These are phyloP conservation scores for Suhomyces anneliseae DNA, from an alignment of 1,139 yeast species.

Conservation along the genomic window DNA sequence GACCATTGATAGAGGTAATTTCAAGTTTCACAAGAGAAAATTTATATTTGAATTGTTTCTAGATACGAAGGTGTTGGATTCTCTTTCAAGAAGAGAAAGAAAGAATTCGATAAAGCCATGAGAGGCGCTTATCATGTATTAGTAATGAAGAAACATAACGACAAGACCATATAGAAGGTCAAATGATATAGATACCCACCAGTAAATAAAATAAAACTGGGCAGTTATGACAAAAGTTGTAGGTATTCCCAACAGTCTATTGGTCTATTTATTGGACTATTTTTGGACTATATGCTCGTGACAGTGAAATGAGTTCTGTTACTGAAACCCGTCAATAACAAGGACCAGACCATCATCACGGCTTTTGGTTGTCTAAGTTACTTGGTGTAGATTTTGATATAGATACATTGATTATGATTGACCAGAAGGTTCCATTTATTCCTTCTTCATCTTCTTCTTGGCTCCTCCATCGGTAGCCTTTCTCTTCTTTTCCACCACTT, in stretches of 20 bases:
- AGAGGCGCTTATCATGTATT: not conserved
- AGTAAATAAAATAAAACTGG: too few relatives aligned
- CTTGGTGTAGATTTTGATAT: too few relatives aligned
- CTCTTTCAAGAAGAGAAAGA: constrained; percentile 45
- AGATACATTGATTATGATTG: too few relatives aligned
- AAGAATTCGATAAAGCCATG: constrained; percentile 14
- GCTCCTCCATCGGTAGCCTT: not conserved
- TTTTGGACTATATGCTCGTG: too few relatives aligned
- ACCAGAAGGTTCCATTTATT: not conserved
- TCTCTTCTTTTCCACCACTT: not conserved
- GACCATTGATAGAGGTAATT: constrained; percentile 65
- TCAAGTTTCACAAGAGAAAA: constrained; percentile 48
- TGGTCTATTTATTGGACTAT: too few relatives aligned
- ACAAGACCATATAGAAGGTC: not conserved
- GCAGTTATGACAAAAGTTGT: too few relatives aligned
- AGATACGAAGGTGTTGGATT: constrained; percentile 57
- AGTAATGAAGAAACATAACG: not conserved
- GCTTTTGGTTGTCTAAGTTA: too few relatives aligned
- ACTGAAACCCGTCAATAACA: too few relatives aligned
- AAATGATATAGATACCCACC: too few relatives aligned
- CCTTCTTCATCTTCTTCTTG: constrained; percentile 3
- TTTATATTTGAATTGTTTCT: constrained; percentile 68
- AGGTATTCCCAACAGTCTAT: too few relatives aligned
- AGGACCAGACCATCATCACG: too few relatives aligned
- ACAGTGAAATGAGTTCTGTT: too few relatives aligned